Evolutionary conservation across 495 filamentous ascomycete species (phyloP).

Genomic region (Aspergillus sclerotiicarbonarius): DNA sequence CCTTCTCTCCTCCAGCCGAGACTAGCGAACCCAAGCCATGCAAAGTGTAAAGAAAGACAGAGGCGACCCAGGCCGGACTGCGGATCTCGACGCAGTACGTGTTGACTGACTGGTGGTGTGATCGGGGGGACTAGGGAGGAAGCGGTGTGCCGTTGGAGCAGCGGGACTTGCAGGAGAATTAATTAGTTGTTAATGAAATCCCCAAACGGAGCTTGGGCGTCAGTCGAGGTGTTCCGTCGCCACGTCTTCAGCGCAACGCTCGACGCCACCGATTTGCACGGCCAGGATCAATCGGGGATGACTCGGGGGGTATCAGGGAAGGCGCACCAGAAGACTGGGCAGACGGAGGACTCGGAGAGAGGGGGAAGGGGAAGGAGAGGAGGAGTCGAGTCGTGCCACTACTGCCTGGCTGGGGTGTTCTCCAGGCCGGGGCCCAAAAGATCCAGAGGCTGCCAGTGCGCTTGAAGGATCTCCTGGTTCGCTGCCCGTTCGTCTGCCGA

Average conservation of each 20-base stretch:
- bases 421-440: neutral
- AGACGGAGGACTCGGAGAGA: too few relatives aligned
- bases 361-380: neutral
- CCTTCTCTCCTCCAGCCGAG: slow-evolving; percentile 2
- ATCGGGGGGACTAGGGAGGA: slow-evolving; percentile 11
- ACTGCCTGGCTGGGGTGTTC: neutral
- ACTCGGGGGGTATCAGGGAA: neutral
- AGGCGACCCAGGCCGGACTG: slow-evolving; percentile 9
- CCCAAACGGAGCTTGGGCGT: slow-evolving; percentile 2
- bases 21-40: slow-evolving; percentile 16
- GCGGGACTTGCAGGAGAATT: slow-evolving; percentile 7
- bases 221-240: neutral
- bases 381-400: neutral
- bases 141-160: slow-evolving; percentile 17
- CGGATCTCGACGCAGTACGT: slow-evolving; percentile 9
- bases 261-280: neutral
- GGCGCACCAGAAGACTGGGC: neutral
- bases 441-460: neutral
- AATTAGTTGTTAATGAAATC: slow-evolving; percentile 3
- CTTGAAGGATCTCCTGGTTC: neutral
- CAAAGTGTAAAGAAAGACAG: slow-evolving; percentile 13
- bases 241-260: neutral
- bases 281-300: neutral
- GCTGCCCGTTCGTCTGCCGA: neutral
- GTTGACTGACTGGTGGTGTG: slow-evolving; percentile 15